Conservation (phyloP, 352 stramenopile genomes). For the Peronospora farinosa region DNA sequence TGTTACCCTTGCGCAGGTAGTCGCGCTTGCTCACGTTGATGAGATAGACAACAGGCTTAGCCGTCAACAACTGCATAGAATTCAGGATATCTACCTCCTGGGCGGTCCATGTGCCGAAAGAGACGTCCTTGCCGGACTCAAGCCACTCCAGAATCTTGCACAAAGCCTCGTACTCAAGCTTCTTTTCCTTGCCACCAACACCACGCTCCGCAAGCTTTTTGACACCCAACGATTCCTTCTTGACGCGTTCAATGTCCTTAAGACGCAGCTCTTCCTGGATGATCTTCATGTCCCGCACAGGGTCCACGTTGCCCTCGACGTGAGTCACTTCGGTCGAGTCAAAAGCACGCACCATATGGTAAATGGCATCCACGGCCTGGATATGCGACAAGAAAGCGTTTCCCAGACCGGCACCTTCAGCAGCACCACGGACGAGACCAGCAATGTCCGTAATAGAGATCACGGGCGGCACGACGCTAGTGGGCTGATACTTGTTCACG, state of each 20-base stretch:
- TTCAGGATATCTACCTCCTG: slow-evolving; percentile 90
- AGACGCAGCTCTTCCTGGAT: slow-evolving; percentile 97
- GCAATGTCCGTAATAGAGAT: slow-evolving; percentile 99
- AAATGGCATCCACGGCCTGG: slow-evolving; percentile 97
- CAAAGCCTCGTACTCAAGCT: slow-evolving; percentile 88
- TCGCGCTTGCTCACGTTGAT: slow-evolving; percentile 99
- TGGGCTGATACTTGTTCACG: slow-evolving; percentile 92
- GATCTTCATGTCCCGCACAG: slow-evolving; percentile 97
- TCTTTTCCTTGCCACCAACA: slow-evolving; percentile 93
- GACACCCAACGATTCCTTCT: slow-evolving; percentile 66
- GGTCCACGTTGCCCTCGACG: slow-evolving; percentile 98
- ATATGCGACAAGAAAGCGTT: slow-evolving; percentile 99
- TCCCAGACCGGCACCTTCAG: slow-evolving; percentile 96
- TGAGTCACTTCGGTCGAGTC: slow-evolving; percentile 97
- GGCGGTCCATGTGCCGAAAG: slow-evolving; percentile 86
- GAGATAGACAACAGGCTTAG: slow-evolving; percentile 97
- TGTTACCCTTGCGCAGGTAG: slow-evolving; percentile 98
- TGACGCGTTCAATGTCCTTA: slow-evolving; percentile 93
- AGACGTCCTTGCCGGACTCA: slow-evolving; percentile 84
- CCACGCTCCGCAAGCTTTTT: slow-evolving; percentile 87
- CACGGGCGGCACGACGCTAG: slow-evolving; percentile 92
- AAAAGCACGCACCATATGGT: slow-evolving; percentile 97
- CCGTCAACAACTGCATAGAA: slow-evolving; percentile 88
- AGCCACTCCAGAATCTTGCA: slow-evolving; percentile 80
- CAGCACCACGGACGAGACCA: slow-evolving; percentile 95